Percentiles rank a stretch among this genome's conserved stretches.
Evolutionary conservation across 306 rosid genomes (phyloP).

Genomic region (Rosa rugosa): DNA sequence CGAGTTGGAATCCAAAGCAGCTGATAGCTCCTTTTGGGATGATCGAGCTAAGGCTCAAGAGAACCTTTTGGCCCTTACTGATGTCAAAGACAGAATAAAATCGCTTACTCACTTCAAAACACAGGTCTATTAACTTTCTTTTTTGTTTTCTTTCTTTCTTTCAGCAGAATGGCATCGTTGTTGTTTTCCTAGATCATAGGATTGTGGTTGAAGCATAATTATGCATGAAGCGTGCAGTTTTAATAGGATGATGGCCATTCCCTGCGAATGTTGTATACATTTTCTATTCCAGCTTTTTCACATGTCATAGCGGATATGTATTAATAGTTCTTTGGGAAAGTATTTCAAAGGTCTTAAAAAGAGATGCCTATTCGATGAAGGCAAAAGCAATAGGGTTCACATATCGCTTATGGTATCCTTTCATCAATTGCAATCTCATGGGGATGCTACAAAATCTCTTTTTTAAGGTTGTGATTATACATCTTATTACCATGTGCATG

Average conservation of each 20-base stretch:
- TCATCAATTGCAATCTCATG: background rate
- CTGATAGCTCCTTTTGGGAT: slow-evolving; percentile 77
- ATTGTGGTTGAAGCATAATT: background rate
- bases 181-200: slow-evolving; percentile 2
- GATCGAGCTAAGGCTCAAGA: slow-evolving; percentile 78
- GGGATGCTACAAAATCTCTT: background rate
- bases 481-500: background rate
- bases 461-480: background rate
- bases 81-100: slow-evolving; percentile 78
- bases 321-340: background rate
- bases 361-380: background rate
- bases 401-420: background rate
- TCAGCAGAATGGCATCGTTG: background rate
- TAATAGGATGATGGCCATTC: background rate
- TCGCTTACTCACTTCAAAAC: slow-evolving; percentile 67
- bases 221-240: too few relatives aligned
- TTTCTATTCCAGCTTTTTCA: background rate
- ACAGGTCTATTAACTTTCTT: slow-evolving; percentile 49
- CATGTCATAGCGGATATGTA: background rate
- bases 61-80: slow-evolving; percentile 65
- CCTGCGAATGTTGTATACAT: background rate
- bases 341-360: background rate
- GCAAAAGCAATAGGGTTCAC: background rate
- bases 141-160: background rate
- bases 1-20: slow-evolving; percentile 72